A percentile compares a stretch with the other conserved stretches of the same genome.
phyloP scores from a whole-genome alignment of 2,329 filamentous ascomycete genomes.

The Calonectria pseudoreteaudii region DNA sequence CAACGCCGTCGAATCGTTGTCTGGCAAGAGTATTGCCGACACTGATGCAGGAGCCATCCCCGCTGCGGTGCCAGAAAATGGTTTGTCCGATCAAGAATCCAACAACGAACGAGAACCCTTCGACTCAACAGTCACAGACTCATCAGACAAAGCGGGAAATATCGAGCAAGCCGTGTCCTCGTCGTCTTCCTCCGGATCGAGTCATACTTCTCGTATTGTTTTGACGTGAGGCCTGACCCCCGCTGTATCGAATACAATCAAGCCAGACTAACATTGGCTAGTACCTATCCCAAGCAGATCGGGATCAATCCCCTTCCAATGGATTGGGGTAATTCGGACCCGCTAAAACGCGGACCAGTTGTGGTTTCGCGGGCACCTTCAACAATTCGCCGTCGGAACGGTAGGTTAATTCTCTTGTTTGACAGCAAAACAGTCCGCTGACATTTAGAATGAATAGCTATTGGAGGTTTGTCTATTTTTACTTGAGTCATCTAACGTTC shows the following conservation, averaged over 20 bases:
- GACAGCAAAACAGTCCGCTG: constrained; percentile 25
- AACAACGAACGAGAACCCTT: constrained; percentile 20
- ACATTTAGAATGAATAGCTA: constrained; percentile 53
- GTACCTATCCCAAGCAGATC: constrained; percentile 92
- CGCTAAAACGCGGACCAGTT: constrained; percentile 82
- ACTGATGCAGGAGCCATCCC: constrained; percentile 13
- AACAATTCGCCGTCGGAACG: constrained; percentile 85
- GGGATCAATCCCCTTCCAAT: constrained; percentile 92
- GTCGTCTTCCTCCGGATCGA: constrained; percentile 41
- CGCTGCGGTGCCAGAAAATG: constrained; percentile 13
- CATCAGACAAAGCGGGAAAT: constrained; percentile 23
- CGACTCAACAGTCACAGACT: constrained; percentile 25
- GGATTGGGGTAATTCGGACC: constrained; percentile 86
- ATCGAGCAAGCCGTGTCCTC: constrained; percentile 40
- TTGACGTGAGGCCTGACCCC: constrained; percentile 59
- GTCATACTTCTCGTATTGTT: constrained; percentile 65
- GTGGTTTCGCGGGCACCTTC: constrained; percentile 82
- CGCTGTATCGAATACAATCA: background rate
- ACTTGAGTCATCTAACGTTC: background rate
- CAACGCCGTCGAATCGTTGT: constrained; percentile 54
- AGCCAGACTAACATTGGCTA: constrained; percentile 42
- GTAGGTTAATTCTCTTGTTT: constrained; percentile 58
- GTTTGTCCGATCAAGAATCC: constrained; percentile 23
- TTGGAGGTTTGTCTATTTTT: constrained; percentile 62
- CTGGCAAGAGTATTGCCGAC: constrained; percentile 43